Evolutionary conservation across 2,329 filamentous ascomycete species (phyloP), one percentile per base, ranked within the genome.

Genomic region (Aspergillus ochraceoroseus): DNA sequence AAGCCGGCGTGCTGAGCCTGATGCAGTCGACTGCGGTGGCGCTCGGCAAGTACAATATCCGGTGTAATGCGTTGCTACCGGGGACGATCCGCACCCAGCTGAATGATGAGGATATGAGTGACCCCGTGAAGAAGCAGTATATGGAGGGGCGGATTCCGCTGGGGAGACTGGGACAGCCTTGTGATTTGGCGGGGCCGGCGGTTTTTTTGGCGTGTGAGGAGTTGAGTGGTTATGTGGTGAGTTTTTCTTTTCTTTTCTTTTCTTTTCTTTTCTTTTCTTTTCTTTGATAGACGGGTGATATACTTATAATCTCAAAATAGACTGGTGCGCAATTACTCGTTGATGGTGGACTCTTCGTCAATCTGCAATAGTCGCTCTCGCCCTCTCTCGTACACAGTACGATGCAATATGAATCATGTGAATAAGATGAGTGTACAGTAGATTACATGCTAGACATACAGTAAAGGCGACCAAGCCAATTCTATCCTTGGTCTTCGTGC

Each of bases 291-390:
- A 13, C 8, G 14, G 12, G 17, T 40, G 7, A 13, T 42, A 17
- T n/a, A n/a, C n/a, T n/a, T n/a, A 41, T 25, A 11, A 25, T 18
- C 36, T n/a, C n/a, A n/a, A 31, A n/a, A 33, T 39, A 74, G 67
- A 90, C 80, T 44, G 87, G 87, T 0, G 82, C 87, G 11, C 86
- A 92, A 65, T 58, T 95, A 52, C 63, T 95, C 48, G 88, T 95
- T 9, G 88, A 95, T 65, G 89, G 88, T 7, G 88, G 89, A 0
- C 63, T 90, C 47, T 95, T 92, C 72, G 88, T 94, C 11, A 94
- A 94, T 65, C 69, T 94, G 54, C 87, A 92, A 65, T 90, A 46
- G 29, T 28, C 6, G 26, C n/a, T 2, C 15, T n/a, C n/a, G n/a
- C n/a, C n/a, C n/a, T n/a, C n/a, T n/a, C n/a, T n/a, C n/a, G n/a